phyloP scores from a whole-genome alignment of 495 filamentous ascomycete species.

The Penicillium bialowiezense region DNA sequence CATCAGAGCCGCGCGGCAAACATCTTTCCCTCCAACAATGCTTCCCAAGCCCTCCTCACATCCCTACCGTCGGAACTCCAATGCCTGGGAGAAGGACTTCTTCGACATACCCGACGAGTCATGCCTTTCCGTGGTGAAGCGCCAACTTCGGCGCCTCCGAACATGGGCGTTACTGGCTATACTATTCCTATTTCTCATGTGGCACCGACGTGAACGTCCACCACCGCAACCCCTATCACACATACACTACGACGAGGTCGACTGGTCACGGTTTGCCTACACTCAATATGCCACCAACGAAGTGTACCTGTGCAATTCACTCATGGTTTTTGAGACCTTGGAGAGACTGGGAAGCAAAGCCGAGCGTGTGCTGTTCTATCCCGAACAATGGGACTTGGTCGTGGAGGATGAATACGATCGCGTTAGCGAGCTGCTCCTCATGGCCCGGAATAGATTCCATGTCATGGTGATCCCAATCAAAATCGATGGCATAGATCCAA shows the following conservation, averaged over 20 bases:
- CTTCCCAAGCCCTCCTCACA: constrained; percentile 15
- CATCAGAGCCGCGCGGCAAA: not conserved
- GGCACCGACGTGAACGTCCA: constrained; percentile 23
- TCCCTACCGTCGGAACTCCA: constrained; percentile 33
- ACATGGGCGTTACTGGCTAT: constrained; percentile 35
- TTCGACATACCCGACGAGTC: constrained; percentile 45
- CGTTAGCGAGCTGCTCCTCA: constrained; percentile 54
- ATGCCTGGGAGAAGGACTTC: constrained; percentile 40
- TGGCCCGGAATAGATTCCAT: constrained; percentile 60
- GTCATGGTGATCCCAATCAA: constrained; percentile 59
- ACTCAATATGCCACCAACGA: constrained; percentile 67
- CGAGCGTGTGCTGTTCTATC: constrained; percentile 66
- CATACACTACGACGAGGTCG: constrained; percentile 40
- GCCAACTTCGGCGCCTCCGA: constrained; percentile 36
- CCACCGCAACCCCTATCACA: constrained; percentile 26
- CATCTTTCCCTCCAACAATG: constrained; percentile 14
- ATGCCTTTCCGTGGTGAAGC: constrained; percentile 28
- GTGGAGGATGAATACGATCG: constrained; percentile 36
- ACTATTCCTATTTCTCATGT: constrained; percentile 31
- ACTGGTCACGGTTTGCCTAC: constrained; percentile 68
- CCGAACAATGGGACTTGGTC: constrained; percentile 50
- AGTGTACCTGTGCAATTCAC: constrained; percentile 69
- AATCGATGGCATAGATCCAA: constrained; percentile 47
- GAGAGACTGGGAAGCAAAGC: constrained; percentile 59
- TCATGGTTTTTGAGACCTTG: constrained; percentile 72